phyloP scores from a whole-genome alignment of 2,329 filamentous ascomycete genomes.

The Aureobasidium uvarum region DNA sequence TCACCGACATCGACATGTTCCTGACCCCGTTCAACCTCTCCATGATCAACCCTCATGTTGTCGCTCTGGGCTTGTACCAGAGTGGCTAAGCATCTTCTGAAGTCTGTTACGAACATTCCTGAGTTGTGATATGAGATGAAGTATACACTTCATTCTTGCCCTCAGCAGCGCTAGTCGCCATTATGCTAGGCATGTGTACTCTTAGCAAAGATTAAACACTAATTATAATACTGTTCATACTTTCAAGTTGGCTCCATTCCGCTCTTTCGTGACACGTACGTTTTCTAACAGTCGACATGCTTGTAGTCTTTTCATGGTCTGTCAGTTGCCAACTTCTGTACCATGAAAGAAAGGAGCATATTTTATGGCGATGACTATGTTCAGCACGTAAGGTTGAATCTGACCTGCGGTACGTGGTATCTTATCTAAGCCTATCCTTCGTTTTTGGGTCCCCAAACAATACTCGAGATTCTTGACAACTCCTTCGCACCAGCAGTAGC shows the following conservation, averaged over 20 bases:
- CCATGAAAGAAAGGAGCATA: too few relatives aligned
- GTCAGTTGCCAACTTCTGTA: too few relatives aligned
- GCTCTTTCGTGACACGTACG: not conserved
- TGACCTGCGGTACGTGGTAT: too few relatives aligned
- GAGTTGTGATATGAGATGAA: not conserved
- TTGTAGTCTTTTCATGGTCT: too few relatives aligned
- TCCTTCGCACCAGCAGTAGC: too few relatives aligned
- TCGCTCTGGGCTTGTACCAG: conserved; percentile 53
- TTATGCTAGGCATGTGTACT: conserved; percentile 10
- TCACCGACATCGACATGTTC: conserved; percentile 67
- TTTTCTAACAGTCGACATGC: too few relatives aligned
- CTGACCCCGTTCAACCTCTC: conserved; percentile 75
- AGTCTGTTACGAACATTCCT: not conserved
- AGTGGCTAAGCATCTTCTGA: conserved; percentile 58
- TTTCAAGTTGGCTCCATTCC: not conserved
- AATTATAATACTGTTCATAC: conserved; percentile 17
- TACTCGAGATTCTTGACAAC: too few relatives aligned
- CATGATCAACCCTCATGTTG: conserved; percentile 72
- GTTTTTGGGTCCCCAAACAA: too few relatives aligned
- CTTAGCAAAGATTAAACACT: conserved; percentile 22
- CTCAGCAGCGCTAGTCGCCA: not conserved
- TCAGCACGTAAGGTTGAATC: too few relatives aligned
- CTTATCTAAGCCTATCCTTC: too few relatives aligned
- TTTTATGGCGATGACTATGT: too few relatives aligned
- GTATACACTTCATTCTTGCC: not conserved